These are phyloP conservation scores for Mucor racemosus DNA, from an alignment of 371 early-diverging fungal species.

Conservation along the genomic window DNA sequence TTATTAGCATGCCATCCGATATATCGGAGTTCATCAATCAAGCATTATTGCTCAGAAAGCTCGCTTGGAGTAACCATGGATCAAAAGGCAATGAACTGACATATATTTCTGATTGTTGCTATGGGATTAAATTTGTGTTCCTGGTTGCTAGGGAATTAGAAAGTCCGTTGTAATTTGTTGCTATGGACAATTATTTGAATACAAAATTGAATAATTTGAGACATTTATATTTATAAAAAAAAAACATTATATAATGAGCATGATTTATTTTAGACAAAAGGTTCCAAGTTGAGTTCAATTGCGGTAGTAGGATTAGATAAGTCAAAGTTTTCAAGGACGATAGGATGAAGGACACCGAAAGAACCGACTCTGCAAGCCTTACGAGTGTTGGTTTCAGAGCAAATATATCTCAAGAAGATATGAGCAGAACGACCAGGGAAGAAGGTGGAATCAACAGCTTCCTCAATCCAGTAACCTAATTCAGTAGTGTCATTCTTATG, in stretches of 20 bases:
- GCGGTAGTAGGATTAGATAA: conserved; percentile 87
- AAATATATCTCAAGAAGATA: conserved; percentile 67
- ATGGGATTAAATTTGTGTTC: too few species aligned
- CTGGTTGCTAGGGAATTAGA: too few species aligned
- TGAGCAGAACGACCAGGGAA: conserved; percentile 94
- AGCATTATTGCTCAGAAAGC: too few species aligned
- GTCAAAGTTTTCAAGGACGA: conserved; percentile 86
- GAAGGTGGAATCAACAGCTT: conserved; percentile 82
- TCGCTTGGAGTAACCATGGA: too few species aligned
- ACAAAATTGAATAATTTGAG: too few species aligned
- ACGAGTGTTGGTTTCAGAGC: conserved; percentile 47
- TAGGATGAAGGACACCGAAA: conserved; percentile 95
- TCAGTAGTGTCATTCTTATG: conserved; percentile 37
- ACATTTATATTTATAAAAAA: not conserved
- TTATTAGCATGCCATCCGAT: too few species aligned
- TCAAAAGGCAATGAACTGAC: too few species aligned
- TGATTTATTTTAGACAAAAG: conserved; percentile 76
- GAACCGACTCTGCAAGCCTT: conserved; percentile 72
- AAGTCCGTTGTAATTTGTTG: too few species aligned
- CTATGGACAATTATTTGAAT: too few species aligned
- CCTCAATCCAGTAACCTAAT: conserved; percentile 84
- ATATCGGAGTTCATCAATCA: too few species aligned
- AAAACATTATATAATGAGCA: not conserved
- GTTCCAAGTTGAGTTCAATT: conserved; percentile 95
- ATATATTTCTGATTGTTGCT: too few species aligned